Evolutionary conservation across 331 rosid genomes (phyloP).

Genomic region (Rhamnella rubrinervis): DNA sequence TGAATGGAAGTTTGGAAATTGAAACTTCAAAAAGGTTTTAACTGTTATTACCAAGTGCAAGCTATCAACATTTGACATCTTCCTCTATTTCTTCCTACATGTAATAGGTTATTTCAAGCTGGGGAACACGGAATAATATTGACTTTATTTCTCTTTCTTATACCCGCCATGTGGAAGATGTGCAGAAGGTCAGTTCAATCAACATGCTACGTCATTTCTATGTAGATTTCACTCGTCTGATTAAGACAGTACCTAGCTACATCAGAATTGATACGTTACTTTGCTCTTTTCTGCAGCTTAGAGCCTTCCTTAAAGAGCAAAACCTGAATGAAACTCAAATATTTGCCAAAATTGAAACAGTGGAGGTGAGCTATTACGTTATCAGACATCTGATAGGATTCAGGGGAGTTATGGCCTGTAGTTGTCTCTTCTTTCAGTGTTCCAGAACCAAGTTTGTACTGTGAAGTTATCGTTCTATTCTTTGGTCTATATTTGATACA

Average conservation of each 20-base stretch:
- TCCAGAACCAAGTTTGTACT: background rate
- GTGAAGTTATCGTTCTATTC: background rate
- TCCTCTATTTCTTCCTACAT: background rate
- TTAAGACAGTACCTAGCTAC: too few relatives aligned
- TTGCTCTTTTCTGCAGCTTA: constrained; percentile 11
- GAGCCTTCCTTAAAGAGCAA: constrained; percentile 16
- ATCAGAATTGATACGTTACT: background rate
- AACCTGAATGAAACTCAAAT: constrained; percentile 11
- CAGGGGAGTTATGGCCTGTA: background rate
- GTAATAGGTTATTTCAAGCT: constrained; percentile 16
- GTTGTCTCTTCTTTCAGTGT: background rate
- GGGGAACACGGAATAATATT: constrained; percentile 14
- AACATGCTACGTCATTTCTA: background rate
- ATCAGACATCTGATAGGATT: background rate
- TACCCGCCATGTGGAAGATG: constrained; percentile 18
- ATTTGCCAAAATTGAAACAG: constrained; percentile 23
- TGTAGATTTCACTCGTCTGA: too few relatives aligned
- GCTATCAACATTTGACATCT: background rate
- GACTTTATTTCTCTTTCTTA: constrained; percentile 16
- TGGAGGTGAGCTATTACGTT: constrained; percentile 13
- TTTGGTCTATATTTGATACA: background rate
- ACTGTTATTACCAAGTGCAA: too few relatives aligned
- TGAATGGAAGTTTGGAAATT: too few relatives aligned
- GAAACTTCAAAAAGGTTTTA: too few relatives aligned
- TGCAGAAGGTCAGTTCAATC: constrained; percentile 9